phyloP scores from a whole-genome alignment of 2,329 filamentous ascomycete genomes.

The Cytospora mali region DNA sequence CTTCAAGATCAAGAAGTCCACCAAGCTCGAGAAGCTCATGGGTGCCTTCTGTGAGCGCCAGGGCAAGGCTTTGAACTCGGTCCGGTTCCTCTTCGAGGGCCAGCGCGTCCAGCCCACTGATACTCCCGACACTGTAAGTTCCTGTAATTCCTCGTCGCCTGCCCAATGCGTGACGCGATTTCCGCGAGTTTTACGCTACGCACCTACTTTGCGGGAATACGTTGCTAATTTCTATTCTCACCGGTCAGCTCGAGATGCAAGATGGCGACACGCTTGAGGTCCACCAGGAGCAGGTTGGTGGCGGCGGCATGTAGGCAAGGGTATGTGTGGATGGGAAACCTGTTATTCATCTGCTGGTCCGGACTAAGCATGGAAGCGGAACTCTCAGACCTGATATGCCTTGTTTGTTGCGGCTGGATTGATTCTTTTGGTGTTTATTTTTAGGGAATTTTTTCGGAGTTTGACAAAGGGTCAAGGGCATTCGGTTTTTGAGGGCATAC shows the following conservation, averaged over 20 bases:
- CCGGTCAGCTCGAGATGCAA: conserved; percentile 82
- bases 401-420: conserved; percentile 12
- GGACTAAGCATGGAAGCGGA: conserved; percentile 12
- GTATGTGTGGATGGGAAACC: conserved; percentile 5
- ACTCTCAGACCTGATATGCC: conserved; percentile 6
- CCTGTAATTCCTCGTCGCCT: conserved; percentile 2
- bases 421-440: conserved; percentile 18
- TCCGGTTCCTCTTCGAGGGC: conserved; percentile 96
- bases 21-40: conserved; percentile 97
- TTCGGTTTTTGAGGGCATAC: conserved; percentile 18
- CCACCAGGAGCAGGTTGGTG: conserved; percentile 97
- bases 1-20: conserved; percentile 99
- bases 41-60: conserved; percentile 96
- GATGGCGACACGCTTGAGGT: conserved; percentile 97
- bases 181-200: background rate
- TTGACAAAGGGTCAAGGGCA: conserved; percentile 22
- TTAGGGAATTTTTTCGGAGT: conserved; percentile 14
- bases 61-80: conserved; percentile 81
- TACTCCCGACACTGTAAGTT: conserved; percentile 84
- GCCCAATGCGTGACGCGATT: background rate
- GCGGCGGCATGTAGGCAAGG: conserved; percentile 42
- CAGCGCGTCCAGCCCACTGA: conserved; percentile 86
- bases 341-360: background rate
- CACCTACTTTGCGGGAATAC: background rate
- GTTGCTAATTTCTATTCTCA: background rate